Evolutionary conservation across 2,329 filamentous ascomycete genomes (phyloP).

Genomic region (Fusarium setosum): DNA sequence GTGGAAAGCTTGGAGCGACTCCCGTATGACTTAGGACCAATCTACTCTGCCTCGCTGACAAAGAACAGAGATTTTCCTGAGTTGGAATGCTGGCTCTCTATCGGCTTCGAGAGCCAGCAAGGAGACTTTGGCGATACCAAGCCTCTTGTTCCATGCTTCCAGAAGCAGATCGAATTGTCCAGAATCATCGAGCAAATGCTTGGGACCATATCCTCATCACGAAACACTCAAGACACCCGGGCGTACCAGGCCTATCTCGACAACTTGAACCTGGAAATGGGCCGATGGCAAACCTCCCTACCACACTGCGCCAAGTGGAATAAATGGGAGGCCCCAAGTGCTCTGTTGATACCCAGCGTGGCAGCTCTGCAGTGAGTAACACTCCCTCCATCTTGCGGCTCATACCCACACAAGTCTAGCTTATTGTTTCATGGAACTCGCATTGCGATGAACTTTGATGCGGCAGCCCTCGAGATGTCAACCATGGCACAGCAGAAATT

Average conservation of each 20-base stretch:
- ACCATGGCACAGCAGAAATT: background rate
- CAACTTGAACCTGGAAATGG: slow-evolving; percentile 30
- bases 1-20: slow-evolving; percentile 3
- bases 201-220: slow-evolving; percentile 7
- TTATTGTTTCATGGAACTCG: background rate
- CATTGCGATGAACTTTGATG: slow-evolving; percentile 5
- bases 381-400: background rate
- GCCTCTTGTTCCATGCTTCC: slow-evolving; percentile 17
- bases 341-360: background rate
- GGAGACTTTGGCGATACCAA: slow-evolving; percentile 10
- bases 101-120: slow-evolving; percentile 25
- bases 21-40: background rate
- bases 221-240: slow-evolving; percentile 6
- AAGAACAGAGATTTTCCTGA: slow-evolving; percentile 26
- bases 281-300: slow-evolving; percentile 29
- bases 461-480: background rate
- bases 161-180: slow-evolving; percentile 31
- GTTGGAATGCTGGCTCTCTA: slow-evolving; percentile 34
- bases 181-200: slow-evolving; percentile 34
- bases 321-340: slow-evolving; percentile 26
- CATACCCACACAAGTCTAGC: background rate
- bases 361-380: background rate
- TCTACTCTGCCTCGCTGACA: background rate
- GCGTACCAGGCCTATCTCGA: background rate
- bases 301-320: slow-evolving; percentile 32